Conservation (phyloP, 1,139 yeast genomes). For the Kurtzmaniella quercitrusa region DNA sequence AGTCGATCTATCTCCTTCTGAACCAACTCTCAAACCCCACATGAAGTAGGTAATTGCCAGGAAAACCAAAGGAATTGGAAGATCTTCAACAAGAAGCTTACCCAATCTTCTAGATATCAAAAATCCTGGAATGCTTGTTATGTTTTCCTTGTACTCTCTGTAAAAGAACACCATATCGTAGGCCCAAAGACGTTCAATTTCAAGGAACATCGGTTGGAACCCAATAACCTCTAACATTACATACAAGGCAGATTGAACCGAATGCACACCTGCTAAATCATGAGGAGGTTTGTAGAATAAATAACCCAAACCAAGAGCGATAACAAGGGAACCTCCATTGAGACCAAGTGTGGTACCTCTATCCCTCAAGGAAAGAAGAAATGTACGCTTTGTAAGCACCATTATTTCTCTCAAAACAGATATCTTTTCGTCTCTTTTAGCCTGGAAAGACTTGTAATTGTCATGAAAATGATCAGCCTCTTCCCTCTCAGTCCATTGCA, state of each 20-base stretch:
- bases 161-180: conserved; percentile 67
- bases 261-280: conserved; percentile 62
- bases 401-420: conserved; percentile 41
- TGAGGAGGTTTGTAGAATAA: conserved; percentile 64
- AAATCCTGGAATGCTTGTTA: conserved; percentile 64
- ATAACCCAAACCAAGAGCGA: conserved; percentile 72
- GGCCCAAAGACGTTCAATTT: conserved; percentile 66
- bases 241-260: conserved; percentile 61
- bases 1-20: conserved; percentile 14
- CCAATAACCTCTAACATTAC: conserved; percentile 64
- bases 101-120: conserved; percentile 64
- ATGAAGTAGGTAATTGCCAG: conserved; percentile 66
- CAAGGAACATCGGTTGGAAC: conserved; percentile 65
- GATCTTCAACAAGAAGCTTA: conserved; percentile 64
- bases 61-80: conserved; percentile 57
- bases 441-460: conserved; percentile 22
- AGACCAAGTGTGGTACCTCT: conserved; percentile 51
- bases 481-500: conserved; percentile 9
- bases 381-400: conserved; percentile 54
- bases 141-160: conserved; percentile 71
- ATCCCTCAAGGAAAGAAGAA: conserved; percentile 56
- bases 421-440: conserved; percentile 24
- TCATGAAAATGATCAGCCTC: conserved; percentile 14
- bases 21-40: conserved; percentile 57
- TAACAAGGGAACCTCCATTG: conserved; percentile 48